A percentile compares a stretch with the other conserved stretches of the same genome.
phyloP scores from a whole-genome alignment of 768 basidiomycete genomes.

The Mycena leptocephala region DNA sequence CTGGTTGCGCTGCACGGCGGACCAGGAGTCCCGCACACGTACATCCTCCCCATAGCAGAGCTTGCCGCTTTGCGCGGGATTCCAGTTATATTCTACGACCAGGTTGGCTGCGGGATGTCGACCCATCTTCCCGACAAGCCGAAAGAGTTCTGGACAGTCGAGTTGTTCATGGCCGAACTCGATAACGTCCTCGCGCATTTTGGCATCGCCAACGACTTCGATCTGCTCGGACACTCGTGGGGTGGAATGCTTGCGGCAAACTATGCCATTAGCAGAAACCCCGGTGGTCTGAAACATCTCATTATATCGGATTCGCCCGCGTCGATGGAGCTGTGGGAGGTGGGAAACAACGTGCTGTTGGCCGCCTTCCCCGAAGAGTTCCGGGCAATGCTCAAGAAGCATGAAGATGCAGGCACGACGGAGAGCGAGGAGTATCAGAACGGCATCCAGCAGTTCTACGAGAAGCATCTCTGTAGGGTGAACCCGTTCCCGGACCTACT shows the following conservation, averaged over 20 bases:
- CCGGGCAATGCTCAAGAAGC: slow-evolving; percentile 45
- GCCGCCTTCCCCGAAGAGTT: slow-evolving; percentile 45
- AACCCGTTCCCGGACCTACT: slow-evolving; percentile 49
- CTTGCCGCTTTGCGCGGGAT: slow-evolving; percentile 41
- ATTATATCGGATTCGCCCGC: slow-evolving; percentile 52
- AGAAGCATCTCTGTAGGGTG: slow-evolving; percentile 47
- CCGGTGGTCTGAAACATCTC: slow-evolving; percentile 42
- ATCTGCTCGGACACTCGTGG: slow-evolving; percentile 67
- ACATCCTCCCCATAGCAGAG: slow-evolving; percentile 25
- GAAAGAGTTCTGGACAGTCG: slow-evolving; percentile 62
- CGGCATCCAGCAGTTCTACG: slow-evolving; percentile 46
- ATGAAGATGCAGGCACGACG: slow-evolving; percentile 47
- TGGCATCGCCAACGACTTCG: slow-evolving; percentile 56
- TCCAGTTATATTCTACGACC: slow-evolving; percentile 68
- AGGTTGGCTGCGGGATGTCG: slow-evolving; percentile 65
- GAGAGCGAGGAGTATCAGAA: slow-evolving; percentile 47
- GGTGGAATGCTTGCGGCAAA: slow-evolving; percentile 61
- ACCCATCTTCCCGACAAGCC: slow-evolving; percentile 63
- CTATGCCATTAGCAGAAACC: slow-evolving; percentile 32
- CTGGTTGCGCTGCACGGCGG: slow-evolving; percentile 66
- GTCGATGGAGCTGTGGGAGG: slow-evolving; percentile 46
- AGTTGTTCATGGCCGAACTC: slow-evolving; percentile 66
- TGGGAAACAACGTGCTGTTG: slow-evolving; percentile 44
- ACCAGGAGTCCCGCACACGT: slow-evolving; percentile 48
- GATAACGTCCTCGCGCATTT: slow-evolving; percentile 60